A percentile compares a stretch with the other conserved stretches of the same genome.
Evolutionary conservation across 805 yeast genomes (phyloP).

Genomic region (Saccharomyces kudriavzevii): DNA sequence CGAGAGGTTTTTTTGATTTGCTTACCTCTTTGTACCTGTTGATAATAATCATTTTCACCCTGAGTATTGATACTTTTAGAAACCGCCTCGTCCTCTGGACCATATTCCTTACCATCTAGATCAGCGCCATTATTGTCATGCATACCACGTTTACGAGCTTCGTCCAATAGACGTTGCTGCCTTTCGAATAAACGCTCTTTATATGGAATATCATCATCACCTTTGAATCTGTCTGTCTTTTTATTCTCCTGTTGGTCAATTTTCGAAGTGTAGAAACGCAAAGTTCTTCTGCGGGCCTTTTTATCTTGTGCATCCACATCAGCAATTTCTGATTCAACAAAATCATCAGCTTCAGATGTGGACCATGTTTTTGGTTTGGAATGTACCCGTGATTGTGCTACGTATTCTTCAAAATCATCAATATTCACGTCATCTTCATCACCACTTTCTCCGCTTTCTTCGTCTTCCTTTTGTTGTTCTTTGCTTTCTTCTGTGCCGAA

Average conservation of each 20-base stretch:
- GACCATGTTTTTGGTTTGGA: constrained; percentile 29
- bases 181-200: constrained; percentile 84
- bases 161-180: constrained; percentile 77
- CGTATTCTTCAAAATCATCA: constrained; percentile 43
- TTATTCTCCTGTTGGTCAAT: constrained; percentile 77
- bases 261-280: constrained; percentile 94
- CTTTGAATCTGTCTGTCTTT: constrained; percentile 51
- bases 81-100: constrained; percentile 39
- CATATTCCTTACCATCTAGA: constrained; percentile 44
- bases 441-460: constrained; percentile 17
- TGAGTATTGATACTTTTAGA: constrained; percentile 38
- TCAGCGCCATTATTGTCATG: constrained; percentile 49
- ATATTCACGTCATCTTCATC: constrained; percentile 23
- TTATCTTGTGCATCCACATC: constrained; percentile 85
- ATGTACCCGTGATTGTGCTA: constrained; percentile 45
- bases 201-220: constrained; percentile 89
- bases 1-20: constrained; percentile 45
- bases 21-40: constrained; percentile 42
- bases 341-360: constrained; percentile 39
- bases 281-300: constrained; percentile 64
- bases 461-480: constrained; percentile 19
- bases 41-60: constrained; percentile 53
- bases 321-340: constrained; percentile 63
- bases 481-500: constrained; percentile 16
- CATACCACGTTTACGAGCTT: constrained; percentile 78